phyloP scores from a whole-genome alignment of 306 rosid genomes.

The Castanospermum australe region DNA sequence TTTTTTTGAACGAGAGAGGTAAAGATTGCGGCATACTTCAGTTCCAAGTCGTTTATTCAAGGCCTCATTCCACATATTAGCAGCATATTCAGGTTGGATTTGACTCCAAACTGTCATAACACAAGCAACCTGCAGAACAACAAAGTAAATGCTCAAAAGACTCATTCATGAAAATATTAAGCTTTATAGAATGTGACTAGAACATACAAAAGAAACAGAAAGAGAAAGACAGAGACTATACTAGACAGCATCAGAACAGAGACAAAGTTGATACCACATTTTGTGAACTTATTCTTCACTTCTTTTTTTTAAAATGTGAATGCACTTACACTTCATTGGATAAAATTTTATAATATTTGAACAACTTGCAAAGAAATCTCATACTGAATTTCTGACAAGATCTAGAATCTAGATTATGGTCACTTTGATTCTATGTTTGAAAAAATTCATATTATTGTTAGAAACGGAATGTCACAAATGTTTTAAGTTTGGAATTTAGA shows the following conservation, averaged over 20 bases:
- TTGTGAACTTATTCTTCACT: not conserved
- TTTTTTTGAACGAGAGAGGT: not conserved
- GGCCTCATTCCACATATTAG: constrained; percentile 98
- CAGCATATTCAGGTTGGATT: constrained; percentile 84
- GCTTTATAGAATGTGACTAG: constrained; percentile 3
- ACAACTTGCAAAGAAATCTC: not conserved
- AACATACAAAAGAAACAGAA: not conserved
- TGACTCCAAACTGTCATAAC: constrained; percentile 96
- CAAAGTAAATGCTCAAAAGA: constrained; percentile 25
- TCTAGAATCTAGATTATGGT: constrained; percentile 13
- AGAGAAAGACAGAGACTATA: not conserved
- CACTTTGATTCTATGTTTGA: not conserved
- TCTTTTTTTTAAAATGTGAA: not conserved
- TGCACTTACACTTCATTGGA: not conserved
- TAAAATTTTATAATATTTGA: not conserved
- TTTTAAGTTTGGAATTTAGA: not conserved
- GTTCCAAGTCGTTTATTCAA: constrained; percentile 91
- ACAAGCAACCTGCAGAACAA: constrained; percentile 80
- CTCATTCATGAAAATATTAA: not conserved
- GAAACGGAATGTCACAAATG: not conserved
- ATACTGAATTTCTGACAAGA: constrained; percentile 13
- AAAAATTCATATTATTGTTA: constrained; percentile 8
- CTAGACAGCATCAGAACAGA: not conserved
- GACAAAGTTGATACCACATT: not conserved
- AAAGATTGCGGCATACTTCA: constrained; percentile 49